These are phyloP conservation scores for Kernera saxatilis DNA, from an alignment of 345 rosid genomes.

Conservation along the genomic window DNA sequence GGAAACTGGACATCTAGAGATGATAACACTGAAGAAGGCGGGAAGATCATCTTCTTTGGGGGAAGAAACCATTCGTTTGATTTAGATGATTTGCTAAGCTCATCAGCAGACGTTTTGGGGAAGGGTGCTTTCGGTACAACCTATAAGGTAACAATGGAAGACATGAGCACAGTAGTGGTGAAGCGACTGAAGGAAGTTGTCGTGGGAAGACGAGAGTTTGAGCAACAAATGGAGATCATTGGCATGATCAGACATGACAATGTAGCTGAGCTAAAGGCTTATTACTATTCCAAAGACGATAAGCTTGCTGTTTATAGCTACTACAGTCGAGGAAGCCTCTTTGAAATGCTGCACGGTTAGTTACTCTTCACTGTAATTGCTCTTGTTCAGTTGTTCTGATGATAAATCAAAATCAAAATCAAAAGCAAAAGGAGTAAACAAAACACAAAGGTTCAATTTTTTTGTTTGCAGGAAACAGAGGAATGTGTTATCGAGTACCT, in stretches of 20 bases:
- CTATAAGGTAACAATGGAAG: conserved; percentile 54
- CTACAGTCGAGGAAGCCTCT: conserved; percentile 61
- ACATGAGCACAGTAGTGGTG: conserved; percentile 62
- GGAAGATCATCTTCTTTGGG: conserved; percentile 68
- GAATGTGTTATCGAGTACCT: conserved; percentile 39
- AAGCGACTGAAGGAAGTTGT: conserved; percentile 82
- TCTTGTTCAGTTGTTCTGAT: not conserved
- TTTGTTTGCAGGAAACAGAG: conserved; percentile 32
- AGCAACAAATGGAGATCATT: conserved; percentile 86
- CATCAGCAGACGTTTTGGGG: conserved; percentile 87
- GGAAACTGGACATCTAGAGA: conserved; percentile 69
- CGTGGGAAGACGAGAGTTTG: conserved; percentile 79
- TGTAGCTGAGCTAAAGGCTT: conserved; percentile 81
- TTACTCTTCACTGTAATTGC: not conserved
- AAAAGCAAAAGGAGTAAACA: not conserved
- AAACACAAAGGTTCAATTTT: not conserved
- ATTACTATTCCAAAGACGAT: conserved; percentile 86
- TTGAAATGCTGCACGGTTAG: conserved; percentile 72
- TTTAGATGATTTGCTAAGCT: conserved; percentile 87
- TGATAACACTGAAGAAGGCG: conserved; percentile 50
- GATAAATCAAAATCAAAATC: not conserved
- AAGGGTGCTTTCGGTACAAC: conserved; percentile 78
- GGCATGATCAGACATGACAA: conserved; percentile 73
- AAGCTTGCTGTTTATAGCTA: conserved; percentile 80
- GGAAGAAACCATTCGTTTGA: conserved; percentile 71